Percentiles rank a stretch among this genome's conserved stretches.
These are phyloP conservation scores for Quercus gilva DNA, from an alignment of 306 rosid genomes.

Conservation along the genomic window DNA sequence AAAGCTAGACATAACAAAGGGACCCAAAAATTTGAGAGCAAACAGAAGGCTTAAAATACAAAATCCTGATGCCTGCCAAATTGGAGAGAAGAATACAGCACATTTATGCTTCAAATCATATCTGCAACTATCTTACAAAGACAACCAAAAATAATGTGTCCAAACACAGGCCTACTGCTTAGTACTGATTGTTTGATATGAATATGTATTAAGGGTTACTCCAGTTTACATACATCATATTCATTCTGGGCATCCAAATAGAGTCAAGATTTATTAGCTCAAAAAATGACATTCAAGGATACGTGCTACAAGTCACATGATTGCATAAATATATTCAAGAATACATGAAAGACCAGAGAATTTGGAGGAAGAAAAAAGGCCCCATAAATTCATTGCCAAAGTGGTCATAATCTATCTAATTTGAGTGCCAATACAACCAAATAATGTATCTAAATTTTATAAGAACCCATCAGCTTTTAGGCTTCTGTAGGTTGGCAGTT, in stretches of 20 bases:
- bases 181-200: background rate
- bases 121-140: background rate
- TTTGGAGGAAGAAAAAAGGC: background rate
- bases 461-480: background rate
- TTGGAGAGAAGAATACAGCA: background rate
- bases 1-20: background rate
- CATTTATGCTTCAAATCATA: background rate
- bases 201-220: background rate
- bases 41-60: background rate
- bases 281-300: background rate
- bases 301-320: background rate
- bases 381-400: background rate
- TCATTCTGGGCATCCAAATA: background rate
- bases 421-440: background rate
- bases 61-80: background rate
- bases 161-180: background rate
- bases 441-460: background rate
- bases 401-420: background rate
- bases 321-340: background rate
- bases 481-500: too few species aligned
- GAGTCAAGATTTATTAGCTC: background rate
- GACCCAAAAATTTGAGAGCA: background rate
- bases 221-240: background rate
- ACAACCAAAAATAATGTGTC: background rate
- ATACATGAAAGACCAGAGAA: background rate